Conservation (phyloP, 352 stramenopile genomes). For the Globisporangium rhizosaccharum region DNA sequence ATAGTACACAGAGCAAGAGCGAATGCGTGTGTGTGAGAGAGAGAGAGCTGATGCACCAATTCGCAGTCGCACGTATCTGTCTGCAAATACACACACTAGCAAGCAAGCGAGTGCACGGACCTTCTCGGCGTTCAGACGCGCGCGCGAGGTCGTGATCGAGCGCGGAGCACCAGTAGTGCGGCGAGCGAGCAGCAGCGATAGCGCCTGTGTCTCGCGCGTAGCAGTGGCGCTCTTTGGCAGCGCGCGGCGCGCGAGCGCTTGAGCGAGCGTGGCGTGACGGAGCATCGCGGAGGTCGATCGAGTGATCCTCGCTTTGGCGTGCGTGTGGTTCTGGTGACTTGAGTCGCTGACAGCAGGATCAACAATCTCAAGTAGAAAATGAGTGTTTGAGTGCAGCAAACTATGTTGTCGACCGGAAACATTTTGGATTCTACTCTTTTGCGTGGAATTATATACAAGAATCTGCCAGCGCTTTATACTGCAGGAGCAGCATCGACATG, state of each 20-base stretch:
- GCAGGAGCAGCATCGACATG: too few relatives aligned
- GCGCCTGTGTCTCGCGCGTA: constrained; percentile 17
- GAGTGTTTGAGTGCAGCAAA: too few relatives aligned
- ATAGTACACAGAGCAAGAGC: background rate
- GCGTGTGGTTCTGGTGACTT: too few relatives aligned
- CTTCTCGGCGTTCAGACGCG: constrained; percentile 52
- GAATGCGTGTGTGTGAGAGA: background rate
- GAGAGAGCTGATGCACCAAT: background rate
- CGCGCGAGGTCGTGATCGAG: constrained; percentile 39
- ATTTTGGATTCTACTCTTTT: too few relatives aligned
- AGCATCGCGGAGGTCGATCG: constrained; percentile 20
- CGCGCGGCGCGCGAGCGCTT: constrained; percentile 16
- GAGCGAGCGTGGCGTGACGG: constrained; percentile 16
- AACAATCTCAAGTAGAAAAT: too few relatives aligned
- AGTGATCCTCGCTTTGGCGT: too few relatives aligned
- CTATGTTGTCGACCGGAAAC: too few relatives aligned
- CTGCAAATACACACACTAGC: background rate
- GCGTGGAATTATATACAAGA: too few relatives aligned
- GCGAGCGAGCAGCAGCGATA: constrained; percentile 18
- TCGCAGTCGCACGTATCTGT: too few relatives aligned
- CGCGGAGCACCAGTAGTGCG: constrained; percentile 15
- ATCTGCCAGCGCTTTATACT: too few relatives aligned
- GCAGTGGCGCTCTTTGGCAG: constrained; percentile 16
- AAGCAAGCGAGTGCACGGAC: constrained; percentile 15
- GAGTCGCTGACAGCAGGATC: too few relatives aligned